phyloP scores from a whole-genome alignment of 495 filamentous ascomycete species.

The Aspergillus nanangensis region DNA sequence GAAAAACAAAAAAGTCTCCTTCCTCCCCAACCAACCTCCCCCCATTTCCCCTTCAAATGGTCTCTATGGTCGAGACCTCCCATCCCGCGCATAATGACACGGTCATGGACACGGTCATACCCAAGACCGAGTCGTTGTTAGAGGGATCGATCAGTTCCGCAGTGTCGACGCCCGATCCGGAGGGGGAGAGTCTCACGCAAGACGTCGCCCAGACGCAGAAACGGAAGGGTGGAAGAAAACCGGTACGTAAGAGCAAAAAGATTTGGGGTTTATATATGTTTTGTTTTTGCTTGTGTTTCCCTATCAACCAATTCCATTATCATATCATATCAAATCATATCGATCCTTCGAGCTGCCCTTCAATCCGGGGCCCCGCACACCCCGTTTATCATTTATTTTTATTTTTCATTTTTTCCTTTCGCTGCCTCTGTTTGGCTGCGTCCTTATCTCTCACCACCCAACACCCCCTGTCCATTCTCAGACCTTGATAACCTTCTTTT shows the following conservation, averaged over 20 bases:
- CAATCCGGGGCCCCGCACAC: slow-evolving; percentile 31
- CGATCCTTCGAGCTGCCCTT: neutral
- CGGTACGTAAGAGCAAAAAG: slow-evolving; percentile 58
- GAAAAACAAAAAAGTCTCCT: slow-evolving; percentile 5
- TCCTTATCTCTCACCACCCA: neutral
- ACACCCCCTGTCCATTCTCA: neutral
- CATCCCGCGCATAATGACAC: slow-evolving; percentile 35
- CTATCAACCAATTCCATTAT: too few species aligned
- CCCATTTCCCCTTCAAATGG: slow-evolving; percentile 27
- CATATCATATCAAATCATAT: neutral
- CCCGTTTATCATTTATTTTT: neutral
- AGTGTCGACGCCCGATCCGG: slow-evolving; percentile 54
- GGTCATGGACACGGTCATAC: slow-evolving; percentile 38
- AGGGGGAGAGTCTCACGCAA: slow-evolving; percentile 51
- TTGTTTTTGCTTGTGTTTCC: too few species aligned
- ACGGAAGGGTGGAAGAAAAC: slow-evolving; percentile 95
- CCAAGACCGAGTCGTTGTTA: slow-evolving; percentile 42
- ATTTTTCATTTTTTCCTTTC: slow-evolving; percentile 1
- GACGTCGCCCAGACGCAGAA: slow-evolving; percentile 67
- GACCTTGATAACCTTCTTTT: neutral
- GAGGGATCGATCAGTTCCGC: slow-evolving; percentile 47
- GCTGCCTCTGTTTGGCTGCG: neutral
- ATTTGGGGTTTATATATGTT: too few species aligned
- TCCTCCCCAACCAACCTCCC: slow-evolving; percentile 4
- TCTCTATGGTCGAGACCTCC: slow-evolving; percentile 45